Percentiles rank a stretch among this genome's conserved stretches.
Conservation (phyloP, 106 monocot species). For the Posidonia australis region DNA sequence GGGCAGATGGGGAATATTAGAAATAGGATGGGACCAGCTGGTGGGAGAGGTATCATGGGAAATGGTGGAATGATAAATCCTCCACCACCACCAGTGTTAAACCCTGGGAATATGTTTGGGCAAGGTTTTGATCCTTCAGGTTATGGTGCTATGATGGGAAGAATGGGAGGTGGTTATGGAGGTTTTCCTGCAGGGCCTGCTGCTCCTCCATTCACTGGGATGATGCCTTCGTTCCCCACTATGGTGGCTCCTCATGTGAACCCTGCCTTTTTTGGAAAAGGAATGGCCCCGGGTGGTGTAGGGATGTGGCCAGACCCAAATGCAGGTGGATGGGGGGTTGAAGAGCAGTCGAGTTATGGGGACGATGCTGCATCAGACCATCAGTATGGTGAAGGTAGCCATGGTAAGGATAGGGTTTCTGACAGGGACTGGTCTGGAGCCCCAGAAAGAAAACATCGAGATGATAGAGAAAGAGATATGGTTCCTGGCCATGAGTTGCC, state of each 20-base stretch:
- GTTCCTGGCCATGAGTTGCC: constrained; percentile 39
- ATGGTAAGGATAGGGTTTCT: constrained; percentile 48
- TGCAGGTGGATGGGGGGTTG: constrained; percentile 70
- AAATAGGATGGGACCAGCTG: constrained; percentile 53
- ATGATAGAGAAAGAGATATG: constrained; percentile 60
- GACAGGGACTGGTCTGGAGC: constrained; percentile 56
- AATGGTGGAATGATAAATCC: constrained; percentile 55
- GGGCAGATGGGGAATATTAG: constrained; percentile 53
- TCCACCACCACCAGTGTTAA: constrained; percentile 52
- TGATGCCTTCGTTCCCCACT: constrained; percentile 76
- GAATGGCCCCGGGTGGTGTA: constrained; percentile 46
- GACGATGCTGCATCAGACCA: constrained; percentile 86
- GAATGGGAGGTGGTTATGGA: constrained; percentile 66
- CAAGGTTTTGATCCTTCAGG: constrained; percentile 84
- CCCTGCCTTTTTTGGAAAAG: constrained; percentile 81
- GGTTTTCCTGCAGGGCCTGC: constrained; percentile 67
- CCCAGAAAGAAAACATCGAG: constrained; percentile 42
- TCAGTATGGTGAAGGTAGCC: constrained; percentile 63
- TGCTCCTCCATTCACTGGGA: constrained; percentile 52
- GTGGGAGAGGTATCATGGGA: constrained; percentile 81
- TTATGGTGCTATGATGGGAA: constrained; percentile 62
- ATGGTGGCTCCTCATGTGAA: constrained; percentile 82
- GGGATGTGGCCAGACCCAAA: constrained; percentile 79
- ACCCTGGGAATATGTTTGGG: constrained; percentile 52
- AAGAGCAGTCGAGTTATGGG: constrained; percentile 79